Evolutionary conservation across 2,329 filamentous ascomycete species (phyloP).

Genomic region (Pseudocercospora fijiensis): DNA sequence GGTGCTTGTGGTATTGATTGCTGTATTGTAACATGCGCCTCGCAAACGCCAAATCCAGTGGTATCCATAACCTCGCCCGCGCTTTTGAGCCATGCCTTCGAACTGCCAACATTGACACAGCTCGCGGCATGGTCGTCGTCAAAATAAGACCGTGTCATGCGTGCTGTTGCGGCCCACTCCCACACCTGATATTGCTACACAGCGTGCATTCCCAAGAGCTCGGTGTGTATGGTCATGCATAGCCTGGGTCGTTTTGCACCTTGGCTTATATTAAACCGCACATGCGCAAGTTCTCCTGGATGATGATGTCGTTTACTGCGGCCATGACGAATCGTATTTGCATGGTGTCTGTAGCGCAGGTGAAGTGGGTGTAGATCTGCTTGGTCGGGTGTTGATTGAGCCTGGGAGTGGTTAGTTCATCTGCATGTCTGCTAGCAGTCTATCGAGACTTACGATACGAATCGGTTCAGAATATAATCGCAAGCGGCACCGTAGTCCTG

Average conservation of each 20-base stretch:
- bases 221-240: not conserved
- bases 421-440: not conserved
- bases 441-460: constrained; percentile 59
- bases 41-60: constrained; percentile 9
- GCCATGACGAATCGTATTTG: constrained; percentile 99
- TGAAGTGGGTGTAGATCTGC: constrained; percentile 99
- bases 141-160: constrained; percentile 11
- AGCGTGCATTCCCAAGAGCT: constrained; percentile 3
- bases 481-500: constrained; percentile 94
- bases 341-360: constrained; percentile 96
- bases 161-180: constrained; percentile 16
- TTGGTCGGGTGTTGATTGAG: constrained; percentile 99
- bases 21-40: constrained; percentile 6
- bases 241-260: not conserved
- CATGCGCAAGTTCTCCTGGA: constrained; percentile 96
- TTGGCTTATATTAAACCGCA: constrained; percentile 82
- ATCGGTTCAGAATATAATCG: constrained; percentile 98
- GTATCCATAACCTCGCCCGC: constrained; percentile 11
- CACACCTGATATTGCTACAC: constrained; percentile 14
- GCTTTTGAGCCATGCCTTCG: constrained; percentile 1
- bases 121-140: not conserved
- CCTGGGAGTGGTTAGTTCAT: constrained; percentile 31
- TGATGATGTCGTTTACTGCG: constrained; percentile 99
- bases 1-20: constrained; percentile 1
- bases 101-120: not conserved